Evolutionary conservation across 106 monocot genomes (phyloP), one percentile per base, ranked within the genome.

Genomic region (Acorus gramineus): DNA sequence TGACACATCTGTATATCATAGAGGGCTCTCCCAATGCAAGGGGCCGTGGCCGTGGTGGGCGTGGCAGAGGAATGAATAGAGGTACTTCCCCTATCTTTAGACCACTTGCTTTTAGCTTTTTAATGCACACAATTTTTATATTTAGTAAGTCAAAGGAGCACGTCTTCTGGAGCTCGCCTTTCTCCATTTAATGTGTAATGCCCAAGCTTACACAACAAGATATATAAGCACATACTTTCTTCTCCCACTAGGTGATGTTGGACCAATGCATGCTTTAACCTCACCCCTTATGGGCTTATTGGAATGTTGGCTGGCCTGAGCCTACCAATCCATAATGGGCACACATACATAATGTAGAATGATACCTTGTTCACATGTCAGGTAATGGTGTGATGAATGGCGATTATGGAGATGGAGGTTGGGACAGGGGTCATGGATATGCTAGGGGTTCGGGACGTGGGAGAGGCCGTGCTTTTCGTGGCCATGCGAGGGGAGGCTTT

Each of bases 401-500:
- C 7, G 61, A 74, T 67, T 59, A 66, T 60, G 53, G 47, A n/a
- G 74, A 67, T 7, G 67, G 67, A 61, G 80, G 68, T 7, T 82
- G 77, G 74, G 87, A 83, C 46, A 74, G 71, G 2, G 80, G 74
- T 2, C 85, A 64, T 49, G 82, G 76, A 52, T 82, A 74, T 64
- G 66, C 63, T 49, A 70, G 76, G 55, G 77, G 71, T 6, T 77
- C 71, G 64, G 49, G 59, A 57, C 77, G 77, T 68, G 74, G 80
- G 48, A 73, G 79, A 66, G 82, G 77, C 43, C 79, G 83, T 63
- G 70, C 80, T 68, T 80, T 83, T 69, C 60, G 75, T 49, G 86
- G 82, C 45, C 77, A 80, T 46, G 82, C 74, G 44, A 76, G 86
- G 55, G 79, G 80, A 44, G 82, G 71, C 5, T 87, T 80, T 61